Evolutionary conservation across 352 stramenopile species (phyloP).

Genomic region (Globisporangium uncinulatum): DNA sequence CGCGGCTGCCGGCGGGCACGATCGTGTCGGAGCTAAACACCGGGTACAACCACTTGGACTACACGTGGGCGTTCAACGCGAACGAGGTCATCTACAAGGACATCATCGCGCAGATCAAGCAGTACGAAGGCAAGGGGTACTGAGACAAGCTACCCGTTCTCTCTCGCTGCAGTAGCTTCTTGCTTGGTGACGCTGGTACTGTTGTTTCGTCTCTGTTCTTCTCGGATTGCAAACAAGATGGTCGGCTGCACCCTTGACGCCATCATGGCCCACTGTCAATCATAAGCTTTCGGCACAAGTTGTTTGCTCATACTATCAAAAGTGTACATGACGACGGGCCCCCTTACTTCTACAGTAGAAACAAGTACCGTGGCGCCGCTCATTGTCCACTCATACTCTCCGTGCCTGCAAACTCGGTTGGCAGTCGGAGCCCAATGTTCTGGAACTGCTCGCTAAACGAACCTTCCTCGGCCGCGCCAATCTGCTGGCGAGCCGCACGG

Average conservation of each 20-base stretch:
- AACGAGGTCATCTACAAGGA: constrained; percentile 49
- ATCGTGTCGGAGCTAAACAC: constrained; percentile 44
- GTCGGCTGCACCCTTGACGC: too few species aligned
- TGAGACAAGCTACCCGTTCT: constrained; percentile 2
- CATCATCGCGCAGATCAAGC: constrained; percentile 45
- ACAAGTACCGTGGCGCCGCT: background rate
- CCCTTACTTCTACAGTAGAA: too few species aligned
- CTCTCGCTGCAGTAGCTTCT: too few species aligned
- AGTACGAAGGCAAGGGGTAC: constrained; percentile 48
- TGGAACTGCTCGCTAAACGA: constrained; percentile 59
- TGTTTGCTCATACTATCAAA: background rate
- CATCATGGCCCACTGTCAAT: too few species aligned
- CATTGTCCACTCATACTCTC: background rate
- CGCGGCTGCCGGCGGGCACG: constrained; percentile 37
- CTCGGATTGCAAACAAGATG: too few species aligned
- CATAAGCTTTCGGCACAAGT: too few species aligned
- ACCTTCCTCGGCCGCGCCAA: constrained; percentile 42
- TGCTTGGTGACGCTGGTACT: too few species aligned
- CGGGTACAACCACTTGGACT: constrained; percentile 64
- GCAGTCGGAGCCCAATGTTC: constrained; percentile 31
- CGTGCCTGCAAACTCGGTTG: constrained; percentile 20
- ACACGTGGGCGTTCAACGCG: constrained; percentile 60
- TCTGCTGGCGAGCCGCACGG: constrained; percentile 47
- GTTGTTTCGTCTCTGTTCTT: too few species aligned
- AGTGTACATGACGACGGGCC: constrained; percentile 1